phyloP scores from a whole-genome alignment of 164 flowering plant genomes.

The Chimonanthus praecox region DNA sequence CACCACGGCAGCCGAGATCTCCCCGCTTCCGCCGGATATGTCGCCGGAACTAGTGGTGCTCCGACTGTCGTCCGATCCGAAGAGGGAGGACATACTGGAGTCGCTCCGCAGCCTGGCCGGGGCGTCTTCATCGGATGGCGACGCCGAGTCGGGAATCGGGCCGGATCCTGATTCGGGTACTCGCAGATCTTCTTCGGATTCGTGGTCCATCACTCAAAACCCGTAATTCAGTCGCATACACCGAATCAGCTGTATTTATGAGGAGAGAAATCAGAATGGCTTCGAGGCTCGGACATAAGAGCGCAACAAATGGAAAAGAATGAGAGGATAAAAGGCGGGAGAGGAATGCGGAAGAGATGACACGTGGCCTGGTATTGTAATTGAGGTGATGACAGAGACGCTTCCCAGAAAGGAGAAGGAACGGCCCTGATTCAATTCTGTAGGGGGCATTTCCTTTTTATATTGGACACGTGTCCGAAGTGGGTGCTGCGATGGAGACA shows the following conservation, averaged over 20 bases:
- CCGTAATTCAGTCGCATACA: background rate
- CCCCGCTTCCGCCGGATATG: constrained; percentile 36
- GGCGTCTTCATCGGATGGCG: constrained; percentile 9
- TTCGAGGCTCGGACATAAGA: too few relatives aligned
- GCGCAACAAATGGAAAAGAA: background rate
- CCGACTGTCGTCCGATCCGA: constrained; percentile 22
- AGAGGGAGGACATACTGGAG: constrained; percentile 16
- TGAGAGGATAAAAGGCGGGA: background rate
- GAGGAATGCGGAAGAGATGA: background rate
- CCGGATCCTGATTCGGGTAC: constrained; percentile 11
- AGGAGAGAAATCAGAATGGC: background rate
- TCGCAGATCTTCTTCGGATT: constrained; percentile 23
- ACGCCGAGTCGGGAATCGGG: constrained; percentile 15
- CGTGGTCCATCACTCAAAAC: background rate
- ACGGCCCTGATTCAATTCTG: background rate
- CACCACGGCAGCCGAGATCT: constrained; percentile 24
- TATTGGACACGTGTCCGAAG: too few relatives aligned
- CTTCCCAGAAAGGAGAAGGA: background rate
- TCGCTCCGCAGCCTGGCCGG: constrained; percentile 3
- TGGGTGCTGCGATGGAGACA: too few relatives aligned
- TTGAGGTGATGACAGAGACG: background rate
- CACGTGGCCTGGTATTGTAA: constrained; percentile 3
- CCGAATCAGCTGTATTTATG: background rate
- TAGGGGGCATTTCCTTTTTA: too few relatives aligned
- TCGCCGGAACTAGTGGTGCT: constrained; percentile 23